These are phyloP conservation scores for Hyaloscypha hepaticicola DNA, from an alignment of 495 filamentous ascomycete genomes.

Conservation along the genomic window DNA sequence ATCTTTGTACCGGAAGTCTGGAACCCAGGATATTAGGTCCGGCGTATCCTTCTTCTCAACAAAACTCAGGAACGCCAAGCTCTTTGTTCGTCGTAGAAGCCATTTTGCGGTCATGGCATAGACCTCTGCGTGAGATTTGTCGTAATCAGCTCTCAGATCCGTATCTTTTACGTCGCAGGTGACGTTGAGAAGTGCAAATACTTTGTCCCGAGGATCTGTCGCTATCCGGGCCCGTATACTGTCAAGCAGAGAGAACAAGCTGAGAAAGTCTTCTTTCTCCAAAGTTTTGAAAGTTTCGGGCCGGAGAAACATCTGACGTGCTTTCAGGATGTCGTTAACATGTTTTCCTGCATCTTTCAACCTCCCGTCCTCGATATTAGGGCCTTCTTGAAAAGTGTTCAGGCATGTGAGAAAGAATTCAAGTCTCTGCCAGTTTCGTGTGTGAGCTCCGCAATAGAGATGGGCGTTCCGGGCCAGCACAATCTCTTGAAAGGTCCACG, in stretches of 20 bases:
- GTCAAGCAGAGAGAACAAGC: not conserved
- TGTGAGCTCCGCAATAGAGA: not conserved
- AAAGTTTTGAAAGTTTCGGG: no score
- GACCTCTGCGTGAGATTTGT: not conserved
- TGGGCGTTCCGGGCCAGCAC: not conserved
- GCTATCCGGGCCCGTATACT: not conserved
- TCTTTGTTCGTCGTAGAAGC: not conserved
- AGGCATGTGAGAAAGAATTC: not conserved
- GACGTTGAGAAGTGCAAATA: not conserved
- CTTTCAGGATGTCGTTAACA: no score
- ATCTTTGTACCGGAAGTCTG: not conserved
- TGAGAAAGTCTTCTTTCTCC: not conserved
- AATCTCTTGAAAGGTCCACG: constrained; percentile 7
- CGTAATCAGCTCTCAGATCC: not conserved
- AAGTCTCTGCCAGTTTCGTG: not conserved
- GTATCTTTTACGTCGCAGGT: not conserved
- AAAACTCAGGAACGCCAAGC: not conserved
- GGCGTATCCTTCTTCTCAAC: not conserved
- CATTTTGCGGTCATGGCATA: not conserved
- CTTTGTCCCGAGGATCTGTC: not conserved
- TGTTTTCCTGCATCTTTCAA: no score
- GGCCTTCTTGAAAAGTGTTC: not conserved
- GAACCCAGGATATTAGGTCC: not conserved
- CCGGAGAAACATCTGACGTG: no score
- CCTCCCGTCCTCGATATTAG: not conserved